Percentiles rank a stretch among this genome's conserved stretches.
These are phyloP conservation scores for Kazachstania psychrophila DNA, from an alignment of 805 yeast species.

Conservation along the genomic window DNA sequence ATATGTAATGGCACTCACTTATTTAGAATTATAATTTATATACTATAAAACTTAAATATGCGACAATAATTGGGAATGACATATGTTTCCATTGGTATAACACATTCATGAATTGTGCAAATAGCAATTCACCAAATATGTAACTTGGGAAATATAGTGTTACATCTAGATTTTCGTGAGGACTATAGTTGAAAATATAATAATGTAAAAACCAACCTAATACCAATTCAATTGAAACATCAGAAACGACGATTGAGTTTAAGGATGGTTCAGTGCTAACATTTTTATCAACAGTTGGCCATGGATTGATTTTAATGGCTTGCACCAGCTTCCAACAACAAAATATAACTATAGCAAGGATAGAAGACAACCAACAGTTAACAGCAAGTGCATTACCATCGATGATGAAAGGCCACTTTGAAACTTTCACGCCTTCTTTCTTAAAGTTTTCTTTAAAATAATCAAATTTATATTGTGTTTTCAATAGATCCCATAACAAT, in stretches of 20 bases:
- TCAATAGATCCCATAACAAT: slow-evolving; percentile 8
- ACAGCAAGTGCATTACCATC: slow-evolving; percentile 4
- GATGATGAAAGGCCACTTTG: slow-evolving; percentile 16
- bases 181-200: slow-evolving; percentile 14
- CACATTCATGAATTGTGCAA: slow-evolving; percentile 10
- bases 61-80: slow-evolving; percentile 1
- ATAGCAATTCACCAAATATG: slow-evolving; percentile 12
- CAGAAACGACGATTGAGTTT: slow-evolving; percentile 7
- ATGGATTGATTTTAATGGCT: slow-evolving; percentile 2
- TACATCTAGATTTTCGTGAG: slow-evolving; percentile 13
- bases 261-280: not conserved
- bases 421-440: slow-evolving; percentile 3
- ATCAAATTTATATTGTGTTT: slow-evolving; percentile 16
- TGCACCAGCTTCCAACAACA: not conserved
- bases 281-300: slow-evolving; percentile 18
- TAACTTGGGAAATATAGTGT: slow-evolving; percentile 20
- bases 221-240: slow-evolving; percentile 13
- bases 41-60: not conserved
- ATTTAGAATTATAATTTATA: not conserved
- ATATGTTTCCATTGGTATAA: slow-evolving; percentile 9
- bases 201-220: slow-evolving; percentile 26
- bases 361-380: slow-evolving; percentile 15
- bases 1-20: not conserved
- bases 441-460: slow-evolving; percentile 13
- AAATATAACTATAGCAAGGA: slow-evolving; percentile 8